Conservation (phyloP, 352 stramenopile genomes). For the Blastocystis hominis region DNA sequence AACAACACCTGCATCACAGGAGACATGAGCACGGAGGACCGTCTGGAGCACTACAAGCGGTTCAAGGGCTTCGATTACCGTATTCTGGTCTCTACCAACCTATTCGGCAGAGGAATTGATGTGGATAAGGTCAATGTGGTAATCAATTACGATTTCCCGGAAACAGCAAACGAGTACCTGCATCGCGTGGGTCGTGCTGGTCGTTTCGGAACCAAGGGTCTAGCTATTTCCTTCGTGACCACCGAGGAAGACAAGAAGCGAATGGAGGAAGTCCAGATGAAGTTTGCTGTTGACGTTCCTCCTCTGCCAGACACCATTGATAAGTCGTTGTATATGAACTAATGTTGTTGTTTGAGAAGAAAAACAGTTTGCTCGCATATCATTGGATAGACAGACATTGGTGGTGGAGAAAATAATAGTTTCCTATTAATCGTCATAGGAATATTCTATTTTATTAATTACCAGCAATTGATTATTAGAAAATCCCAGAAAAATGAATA, state of each 20-base stretch:
- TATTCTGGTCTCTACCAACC: conserved; percentile 96
- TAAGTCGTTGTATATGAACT: conserved; percentile 90
- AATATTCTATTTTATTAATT: too few relatives aligned
- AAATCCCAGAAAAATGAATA: too few relatives aligned
- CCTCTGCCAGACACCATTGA: conserved; percentile 98
- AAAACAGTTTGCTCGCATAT: too few relatives aligned
- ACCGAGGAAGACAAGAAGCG: conserved; percentile 91
- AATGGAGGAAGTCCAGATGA: conserved; percentile 91
- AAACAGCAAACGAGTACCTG: conserved; percentile 92
- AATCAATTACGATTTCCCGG: conserved; percentile 99
- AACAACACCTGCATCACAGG: conserved; percentile 97
- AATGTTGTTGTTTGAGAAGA: not conserved
- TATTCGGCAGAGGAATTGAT: conserved; percentile 99
- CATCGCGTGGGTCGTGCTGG: conserved; percentile 91
- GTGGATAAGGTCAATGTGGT: conserved; percentile 99
- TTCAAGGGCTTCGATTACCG: conserved; percentile 99
- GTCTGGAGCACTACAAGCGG: conserved; percentile 93
- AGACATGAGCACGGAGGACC: conserved; percentile 69
- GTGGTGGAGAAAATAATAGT: too few relatives aligned
- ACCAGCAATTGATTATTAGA: too few relatives aligned
- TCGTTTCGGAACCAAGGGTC: conserved; percentile 98
- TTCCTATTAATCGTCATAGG: too few relatives aligned
- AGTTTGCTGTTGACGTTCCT: conserved; percentile 98
- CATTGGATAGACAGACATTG: too few relatives aligned
- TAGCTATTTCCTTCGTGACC: conserved; percentile 98